These are phyloP conservation scores for Colletotrichum destructivum DNA, from an alignment of 2,329 filamentous ascomycete species.

Conservation along the genomic window DNA sequence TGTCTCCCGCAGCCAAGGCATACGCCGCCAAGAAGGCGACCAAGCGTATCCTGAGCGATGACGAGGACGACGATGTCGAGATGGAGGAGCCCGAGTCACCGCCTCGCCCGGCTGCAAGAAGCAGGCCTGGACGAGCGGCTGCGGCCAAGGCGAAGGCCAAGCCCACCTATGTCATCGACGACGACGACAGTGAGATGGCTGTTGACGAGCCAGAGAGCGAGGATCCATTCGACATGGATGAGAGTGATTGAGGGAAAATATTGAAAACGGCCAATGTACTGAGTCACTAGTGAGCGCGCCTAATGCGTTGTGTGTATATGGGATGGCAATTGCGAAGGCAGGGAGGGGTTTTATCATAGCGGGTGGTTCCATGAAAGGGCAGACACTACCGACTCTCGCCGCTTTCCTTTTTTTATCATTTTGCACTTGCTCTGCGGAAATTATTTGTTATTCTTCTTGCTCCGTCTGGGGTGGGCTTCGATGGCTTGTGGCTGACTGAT, in stretches of 20 bases:
- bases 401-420: conserved; percentile 22
- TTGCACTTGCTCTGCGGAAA: conserved; percentile 26
- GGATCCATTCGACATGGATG: conserved; percentile 64
- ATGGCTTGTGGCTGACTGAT: conserved; percentile 1
- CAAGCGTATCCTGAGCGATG: conserved; percentile 52
- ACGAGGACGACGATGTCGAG: conserved; percentile 60
- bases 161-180: conserved; percentile 46
- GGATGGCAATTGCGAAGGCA: conserved; percentile 24
- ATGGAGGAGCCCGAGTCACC: conserved; percentile 58
- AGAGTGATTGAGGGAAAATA: conserved; percentile 52
- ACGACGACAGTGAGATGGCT: conserved; percentile 42
- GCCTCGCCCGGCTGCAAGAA: conserved; percentile 56
- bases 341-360: conserved; percentile 1
- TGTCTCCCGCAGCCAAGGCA: conserved; percentile 80
- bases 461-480: conserved; percentile 8
- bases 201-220: conserved; percentile 57
- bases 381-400: background rate
- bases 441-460: background rate
- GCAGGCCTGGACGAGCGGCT: conserved; percentile 63
- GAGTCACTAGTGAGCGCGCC: conserved; percentile 5
- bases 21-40: conserved; percentile 67
- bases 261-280: too few relatives aligned
- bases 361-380: conserved; percentile 18
- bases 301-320: conserved; percentile 12
- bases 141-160: conserved; percentile 56